phyloP scores from a whole-genome alignment of 768 basidiomycete species.

The Termitomyces sp. region DNA sequence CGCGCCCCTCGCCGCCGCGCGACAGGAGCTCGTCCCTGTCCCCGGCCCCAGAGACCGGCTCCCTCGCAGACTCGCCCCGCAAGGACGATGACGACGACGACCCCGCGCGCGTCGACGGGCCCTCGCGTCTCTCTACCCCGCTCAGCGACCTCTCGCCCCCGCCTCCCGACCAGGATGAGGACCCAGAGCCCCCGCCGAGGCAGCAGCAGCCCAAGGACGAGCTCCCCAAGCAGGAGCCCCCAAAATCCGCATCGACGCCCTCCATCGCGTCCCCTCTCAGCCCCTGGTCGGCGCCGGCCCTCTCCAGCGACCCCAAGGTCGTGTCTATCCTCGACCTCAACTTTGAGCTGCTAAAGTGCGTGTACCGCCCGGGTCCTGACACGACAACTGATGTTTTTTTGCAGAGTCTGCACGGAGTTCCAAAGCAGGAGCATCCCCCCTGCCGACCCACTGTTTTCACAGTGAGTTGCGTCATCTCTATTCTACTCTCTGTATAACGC shows the following conservation, averaged over 20 bases:
- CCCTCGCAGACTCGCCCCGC: conserved; percentile 19
- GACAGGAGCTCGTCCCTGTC: conserved; percentile 56
- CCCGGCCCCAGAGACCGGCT: conserved; percentile 43
- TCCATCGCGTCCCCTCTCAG: conserved; percentile 8
- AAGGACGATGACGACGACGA: conserved; percentile 21
- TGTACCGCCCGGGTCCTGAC: neutral
- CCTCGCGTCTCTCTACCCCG: conserved; percentile 61
- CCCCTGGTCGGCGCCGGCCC: conserved; percentile 13
- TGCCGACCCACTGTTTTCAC: conserved; percentile 46
- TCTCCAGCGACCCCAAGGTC: conserved; percentile 39
- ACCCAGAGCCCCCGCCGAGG: conserved; percentile 18
- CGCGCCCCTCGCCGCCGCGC: conserved; percentile 23
- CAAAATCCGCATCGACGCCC: conserved; percentile 4
- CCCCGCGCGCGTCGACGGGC: conserved; percentile 17
- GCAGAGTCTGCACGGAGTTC: conserved; percentile 57
- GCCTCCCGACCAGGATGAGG: conserved; percentile 29
- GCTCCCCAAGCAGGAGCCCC: neutral
- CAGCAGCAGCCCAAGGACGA: conserved; percentile 2
- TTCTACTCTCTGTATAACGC: neutral
- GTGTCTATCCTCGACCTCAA: conserved; percentile 62
- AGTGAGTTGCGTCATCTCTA: conserved; percentile 34
- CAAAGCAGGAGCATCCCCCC: conserved; percentile 44
- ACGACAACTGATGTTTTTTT: neutral
- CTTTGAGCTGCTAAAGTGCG: conserved; percentile 62
- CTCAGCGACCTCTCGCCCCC: conserved; percentile 74